phyloP scores from a whole-genome alignment of 2,329 filamentous ascomycete species.

The Scleromitrula shiraiana region DNA sequence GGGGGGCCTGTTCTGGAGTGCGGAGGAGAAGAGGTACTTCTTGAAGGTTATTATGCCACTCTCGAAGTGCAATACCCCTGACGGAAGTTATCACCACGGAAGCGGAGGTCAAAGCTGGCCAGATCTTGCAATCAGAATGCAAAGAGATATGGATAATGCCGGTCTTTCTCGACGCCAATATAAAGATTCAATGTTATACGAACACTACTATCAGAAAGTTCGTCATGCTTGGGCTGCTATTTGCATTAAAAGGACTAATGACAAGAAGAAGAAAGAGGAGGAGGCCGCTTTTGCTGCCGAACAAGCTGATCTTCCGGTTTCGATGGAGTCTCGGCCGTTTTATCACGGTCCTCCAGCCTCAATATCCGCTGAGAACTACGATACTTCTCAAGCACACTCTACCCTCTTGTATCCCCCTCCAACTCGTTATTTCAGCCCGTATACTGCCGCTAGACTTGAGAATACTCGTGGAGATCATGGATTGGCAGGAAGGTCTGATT shows the following conservation, averaged over 20 bases:
- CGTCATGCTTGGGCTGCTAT: background rate
- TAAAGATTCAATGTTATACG: constrained; percentile 7
- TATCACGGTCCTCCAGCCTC: no score
- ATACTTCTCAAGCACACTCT: no score
- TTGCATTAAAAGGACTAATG: background rate
- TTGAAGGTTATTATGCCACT: constrained; percentile 5
- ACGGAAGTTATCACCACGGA: background rate
- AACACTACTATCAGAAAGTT: constrained; percentile 15
- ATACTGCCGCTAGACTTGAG: no score
- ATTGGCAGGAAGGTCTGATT: no score
- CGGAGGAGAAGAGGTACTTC: constrained; percentile 8
- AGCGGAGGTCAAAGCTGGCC: background rate
- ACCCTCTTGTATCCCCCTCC: no score
- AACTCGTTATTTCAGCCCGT: no score
- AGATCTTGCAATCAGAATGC: constrained; percentile 9
- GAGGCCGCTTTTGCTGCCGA: background rate
- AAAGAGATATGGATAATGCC: constrained; percentile 1
- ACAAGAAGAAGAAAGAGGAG: no score
- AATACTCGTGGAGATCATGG: no score
- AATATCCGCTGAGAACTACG: no score
- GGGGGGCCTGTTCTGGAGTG: constrained; percentile 7
- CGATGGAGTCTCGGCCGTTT: no score
- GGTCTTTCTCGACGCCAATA: constrained; percentile 1
- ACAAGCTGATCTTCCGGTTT: no score
- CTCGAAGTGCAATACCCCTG: background rate